Percentiles rank a stretch among this genome's conserved stretches.
Evolutionary conservation across 768 basidiomycete genomes (phyloP).

Genomic region (Panaeolus cyanescens): DNA sequence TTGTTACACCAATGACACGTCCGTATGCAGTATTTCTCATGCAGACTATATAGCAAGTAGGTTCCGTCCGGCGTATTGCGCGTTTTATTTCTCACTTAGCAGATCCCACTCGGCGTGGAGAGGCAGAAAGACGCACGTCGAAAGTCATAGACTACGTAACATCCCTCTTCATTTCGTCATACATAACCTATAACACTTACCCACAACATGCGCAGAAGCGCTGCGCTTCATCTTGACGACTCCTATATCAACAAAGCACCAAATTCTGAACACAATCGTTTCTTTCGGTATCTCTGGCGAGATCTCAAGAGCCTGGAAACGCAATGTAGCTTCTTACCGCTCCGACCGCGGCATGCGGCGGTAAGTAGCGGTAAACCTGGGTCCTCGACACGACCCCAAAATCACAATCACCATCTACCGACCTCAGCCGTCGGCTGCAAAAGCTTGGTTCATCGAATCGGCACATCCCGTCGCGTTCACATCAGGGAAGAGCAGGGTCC

Average conservation of each 20-base stretch:
- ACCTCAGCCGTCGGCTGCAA: background rate
- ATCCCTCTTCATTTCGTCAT: background rate
- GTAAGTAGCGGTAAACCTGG: constrained; percentile 1
- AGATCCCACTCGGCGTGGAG: too few relatives aligned
- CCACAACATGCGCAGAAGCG: background rate
- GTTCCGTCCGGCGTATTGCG: too few relatives aligned
- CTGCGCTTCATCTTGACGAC: background rate
- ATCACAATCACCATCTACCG: background rate
- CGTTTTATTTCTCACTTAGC: too few relatives aligned
- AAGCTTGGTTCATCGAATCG: background rate
- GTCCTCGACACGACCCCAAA: constrained; percentile 2
- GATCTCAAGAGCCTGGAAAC: too few relatives aligned
- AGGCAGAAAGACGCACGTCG: too few relatives aligned
- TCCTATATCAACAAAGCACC: background rate
- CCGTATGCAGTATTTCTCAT: background rate
- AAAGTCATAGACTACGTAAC: too few relatives aligned
- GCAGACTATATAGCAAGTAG: too few relatives aligned
- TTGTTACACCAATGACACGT: background rate
- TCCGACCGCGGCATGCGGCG: constrained; percentile 3
- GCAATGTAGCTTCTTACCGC: background rate
- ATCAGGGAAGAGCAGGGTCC: background rate
- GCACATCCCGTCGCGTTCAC: background rate
- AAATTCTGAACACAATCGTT: background rate
- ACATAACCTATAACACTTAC: background rate
- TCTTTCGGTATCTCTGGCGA: background rate